Base-by-base conservation (phyloP, 352 stramenopile genomes). In the Phytophthora hibernalis region DNA sequence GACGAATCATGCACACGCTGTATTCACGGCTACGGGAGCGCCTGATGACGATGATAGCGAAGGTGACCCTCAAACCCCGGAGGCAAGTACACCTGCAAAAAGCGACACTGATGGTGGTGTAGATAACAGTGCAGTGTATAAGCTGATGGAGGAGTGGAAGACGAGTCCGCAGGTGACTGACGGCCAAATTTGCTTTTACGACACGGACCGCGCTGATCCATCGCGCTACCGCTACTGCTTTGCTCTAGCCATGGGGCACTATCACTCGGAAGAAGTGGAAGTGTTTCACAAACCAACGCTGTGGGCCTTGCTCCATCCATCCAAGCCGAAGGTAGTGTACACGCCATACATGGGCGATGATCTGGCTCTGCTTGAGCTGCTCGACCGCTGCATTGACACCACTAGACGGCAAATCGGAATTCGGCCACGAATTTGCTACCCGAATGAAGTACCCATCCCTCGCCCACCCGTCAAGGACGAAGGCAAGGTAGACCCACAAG, bases 221-320 rank as follows among this genome's bases (percentile, higher is more conserved):
- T 87, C 74, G 50, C 75, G 82, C 48, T 71, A 79, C 13, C 71
- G 70, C 52, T 92, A 91, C 54, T 93, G 85, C 60, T 93, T 92
- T 47, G 62, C 69, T 12, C 42, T 93, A 2, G 77, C 83, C 4
- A 58, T 90, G 40, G 83, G 81, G 1, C 74, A 89, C 42, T 91
- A 82, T 47, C 74, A 90, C 38, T 56, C 65, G 2, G 60, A 81
- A n/a, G 66, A 76, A 49, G 74, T 87, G 42, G 64, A 81, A 10
- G 72, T 88, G 3, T 63, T 77, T 30, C 75, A 83, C 54, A 74
- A 83, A 11, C 77, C 80, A 16, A 75, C 75, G 20, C 48, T 82
- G 9, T 63, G 53, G 22, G 70, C 70, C 31, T 40, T 65, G 4
- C 37, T 70, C n/a, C 59, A 77, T 15, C 61, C 68, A 15, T 54